phyloP scores from a whole-genome alignment of 208 protist genomes.

The Porcisia deanei region DNA sequence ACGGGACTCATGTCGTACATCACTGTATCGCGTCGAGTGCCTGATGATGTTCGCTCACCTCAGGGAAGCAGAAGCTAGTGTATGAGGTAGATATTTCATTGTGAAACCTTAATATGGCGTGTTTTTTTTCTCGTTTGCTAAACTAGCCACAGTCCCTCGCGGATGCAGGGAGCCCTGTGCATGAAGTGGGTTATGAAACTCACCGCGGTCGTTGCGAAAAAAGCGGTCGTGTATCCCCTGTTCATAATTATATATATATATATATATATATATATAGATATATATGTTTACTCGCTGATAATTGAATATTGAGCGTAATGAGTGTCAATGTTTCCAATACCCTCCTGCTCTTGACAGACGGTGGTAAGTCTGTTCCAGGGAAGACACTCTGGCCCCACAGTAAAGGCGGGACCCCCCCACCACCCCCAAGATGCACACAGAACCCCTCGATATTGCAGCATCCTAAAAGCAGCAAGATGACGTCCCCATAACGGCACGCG shows the following conservation, averaged over 20 bases:
- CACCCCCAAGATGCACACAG: not conserved
- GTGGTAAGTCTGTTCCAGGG: not conserved
- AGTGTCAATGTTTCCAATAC: not conserved
- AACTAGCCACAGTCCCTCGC: too few relatives aligned
- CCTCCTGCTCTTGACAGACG: not conserved
- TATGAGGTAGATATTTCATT: too few relatives aligned
- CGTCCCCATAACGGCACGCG: not conserved
- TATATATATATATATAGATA: too few relatives aligned
- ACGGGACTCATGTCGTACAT: not conserved
- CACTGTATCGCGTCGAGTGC: not conserved
- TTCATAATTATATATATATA: too few relatives aligned
- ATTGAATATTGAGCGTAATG: not conserved
- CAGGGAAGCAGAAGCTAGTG: not conserved
- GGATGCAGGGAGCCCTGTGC: too few relatives aligned
- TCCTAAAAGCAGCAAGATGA: not conserved
- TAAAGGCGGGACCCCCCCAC: not conserved
- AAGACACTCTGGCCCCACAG: not conserved
- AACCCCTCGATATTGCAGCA: not conserved
- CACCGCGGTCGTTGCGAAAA: too few relatives aligned
- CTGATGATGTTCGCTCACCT: not conserved
- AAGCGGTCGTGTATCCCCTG: too few relatives aligned
- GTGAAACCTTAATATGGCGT: too few relatives aligned
- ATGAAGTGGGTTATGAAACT: too few relatives aligned
- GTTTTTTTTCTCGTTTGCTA: too few relatives aligned
- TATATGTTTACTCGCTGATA: not conserved